These are phyloP conservation scores for Pseudocercospora cruenta DNA, from an alignment of 2,329 filamentous ascomycete genomes.

Conservation along the genomic window DNA sequence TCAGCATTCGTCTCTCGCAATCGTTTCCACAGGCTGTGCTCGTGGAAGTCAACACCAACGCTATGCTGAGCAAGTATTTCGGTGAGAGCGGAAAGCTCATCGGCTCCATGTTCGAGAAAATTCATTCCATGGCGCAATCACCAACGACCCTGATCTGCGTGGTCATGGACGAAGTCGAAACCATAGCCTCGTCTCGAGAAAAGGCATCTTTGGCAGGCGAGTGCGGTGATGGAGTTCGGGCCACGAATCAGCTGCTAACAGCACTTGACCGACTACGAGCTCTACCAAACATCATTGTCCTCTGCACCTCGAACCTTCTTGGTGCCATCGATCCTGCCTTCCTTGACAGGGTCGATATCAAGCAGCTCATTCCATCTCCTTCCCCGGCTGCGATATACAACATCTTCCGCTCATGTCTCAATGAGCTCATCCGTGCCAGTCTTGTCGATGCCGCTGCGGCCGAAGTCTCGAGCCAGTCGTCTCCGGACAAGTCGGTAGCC, in stretches of 20 bases:
- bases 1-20: constrained; percentile 50
- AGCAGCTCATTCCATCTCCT: constrained; percentile 49
- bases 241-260: constrained; percentile 55
- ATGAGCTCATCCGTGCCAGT: constrained; percentile 47
- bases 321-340: constrained; percentile 39
- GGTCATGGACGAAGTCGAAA: constrained; percentile 57
- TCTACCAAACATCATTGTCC: constrained; percentile 50
- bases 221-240: constrained; percentile 51
- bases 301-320: constrained; percentile 57
- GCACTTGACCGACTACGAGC: constrained; percentile 51
- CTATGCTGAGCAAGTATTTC: constrained; percentile 53
- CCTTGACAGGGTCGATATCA: constrained; percentile 46
- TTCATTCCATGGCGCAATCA: constrained; percentile 44
- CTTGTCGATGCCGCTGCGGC: constrained; percentile 38
- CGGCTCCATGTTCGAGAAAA: constrained; percentile 46
- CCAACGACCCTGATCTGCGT: constrained; percentile 48
- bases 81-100: constrained; percentile 53
- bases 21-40: constrained; percentile 42
- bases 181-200: constrained; percentile 50
- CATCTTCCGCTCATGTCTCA: constrained; percentile 53
- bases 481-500: not conserved
- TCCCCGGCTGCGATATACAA: constrained; percentile 49
- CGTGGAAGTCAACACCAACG: constrained; percentile 51
- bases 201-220: constrained; percentile 46
- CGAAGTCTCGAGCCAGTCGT: constrained; percentile 1